phyloP scores from a whole-genome alignment of 2,329 filamentous ascomycete species.

The Diaporthe sp. region DNA sequence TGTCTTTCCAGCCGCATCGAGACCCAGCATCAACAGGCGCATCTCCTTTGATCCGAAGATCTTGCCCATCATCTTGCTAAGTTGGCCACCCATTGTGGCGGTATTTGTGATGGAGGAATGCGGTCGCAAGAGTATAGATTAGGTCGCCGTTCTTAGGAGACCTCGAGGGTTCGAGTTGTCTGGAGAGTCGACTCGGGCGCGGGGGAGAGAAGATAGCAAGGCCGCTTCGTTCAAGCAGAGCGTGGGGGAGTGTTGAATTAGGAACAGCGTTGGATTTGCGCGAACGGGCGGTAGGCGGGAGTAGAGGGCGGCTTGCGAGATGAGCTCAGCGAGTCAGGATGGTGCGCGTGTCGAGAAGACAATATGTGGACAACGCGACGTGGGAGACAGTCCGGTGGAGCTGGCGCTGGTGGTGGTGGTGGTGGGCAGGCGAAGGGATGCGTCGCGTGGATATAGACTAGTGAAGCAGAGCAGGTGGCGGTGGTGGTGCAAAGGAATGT shows the following conservation, averaged over 20 bases:
- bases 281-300: background rate
- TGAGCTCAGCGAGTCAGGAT: conserved; percentile 7
- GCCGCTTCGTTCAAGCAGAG: background rate
- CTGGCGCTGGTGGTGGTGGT: background rate
- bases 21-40: conserved; percentile 96
- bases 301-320: background rate
- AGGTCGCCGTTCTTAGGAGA: conserved; percentile 4
- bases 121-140: background rate
- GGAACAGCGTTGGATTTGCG: background rate
- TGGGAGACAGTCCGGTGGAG: background rate
- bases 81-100: conserved; percentile 86
- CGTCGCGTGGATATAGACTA: conserved; percentile 5
- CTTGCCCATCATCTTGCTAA: conserved; percentile 98
- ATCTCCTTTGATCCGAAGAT: conserved; percentile 99
- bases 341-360: conserved; percentile 7
- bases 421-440: conserved; percentile 18
- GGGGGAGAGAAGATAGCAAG: background rate
- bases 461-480: background rate
- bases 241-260: background rate
- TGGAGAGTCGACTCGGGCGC: background rate
- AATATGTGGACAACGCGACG: background rate
- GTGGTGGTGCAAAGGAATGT: conserved; percentile 25
- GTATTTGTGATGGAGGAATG: conserved; percentile 21
- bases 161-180: conserved; percentile 3
- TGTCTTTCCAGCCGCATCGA: conserved; percentile 98